These are phyloP conservation scores for Ophiocordyceps camponoti-floridani DNA, from an alignment of 2,329 filamentous ascomycete species.

Conservation along the genomic window DNA sequence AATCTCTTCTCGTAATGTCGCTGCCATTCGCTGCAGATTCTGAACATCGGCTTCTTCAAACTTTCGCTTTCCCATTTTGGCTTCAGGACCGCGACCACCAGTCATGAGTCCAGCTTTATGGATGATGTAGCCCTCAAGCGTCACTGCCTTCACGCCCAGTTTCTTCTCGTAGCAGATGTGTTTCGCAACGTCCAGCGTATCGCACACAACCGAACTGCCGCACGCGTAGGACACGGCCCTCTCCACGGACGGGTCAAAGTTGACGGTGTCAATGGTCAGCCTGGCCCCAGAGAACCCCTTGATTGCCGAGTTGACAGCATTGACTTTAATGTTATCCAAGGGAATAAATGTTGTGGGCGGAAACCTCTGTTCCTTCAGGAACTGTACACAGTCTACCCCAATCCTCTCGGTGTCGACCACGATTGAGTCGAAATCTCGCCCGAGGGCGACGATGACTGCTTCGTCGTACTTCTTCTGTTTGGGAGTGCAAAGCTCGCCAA, in stretches of 20 bases:
- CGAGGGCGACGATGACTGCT: slow-evolving; percentile 81
- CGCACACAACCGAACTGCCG: slow-evolving; percentile 86
- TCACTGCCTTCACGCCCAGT: slow-evolving; percentile 86
- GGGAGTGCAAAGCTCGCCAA: slow-evolving; percentile 83
- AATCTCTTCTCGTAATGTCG: slow-evolving; percentile 62
- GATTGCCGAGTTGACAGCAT: slow-evolving; percentile 72
- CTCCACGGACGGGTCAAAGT: slow-evolving; percentile 76
- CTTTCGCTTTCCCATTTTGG: slow-evolving; percentile 56
- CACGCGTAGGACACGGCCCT: slow-evolving; percentile 91
- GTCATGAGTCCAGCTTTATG: slow-evolving; percentile 96
- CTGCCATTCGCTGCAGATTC: slow-evolving; percentile 57
- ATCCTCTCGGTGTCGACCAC: slow-evolving; percentile 92
- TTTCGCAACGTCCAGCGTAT: slow-evolving; percentile 71
- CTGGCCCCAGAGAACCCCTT: slow-evolving; percentile 78
- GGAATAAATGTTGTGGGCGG: slow-evolving; percentile 89
- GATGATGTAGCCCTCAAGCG: slow-evolving; percentile 86
- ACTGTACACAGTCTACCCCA: slow-evolving; percentile 83
- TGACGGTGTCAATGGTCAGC: slow-evolving; percentile 87
- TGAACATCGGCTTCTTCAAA: slow-evolving; percentile 87
- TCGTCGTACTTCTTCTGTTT: slow-evolving; percentile 96
- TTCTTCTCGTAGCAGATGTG: slow-evolving; percentile 72
- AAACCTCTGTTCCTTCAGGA: slow-evolving; percentile 77
- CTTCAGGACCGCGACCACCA: slow-evolving; percentile 66
- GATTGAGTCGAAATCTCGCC: slow-evolving; percentile 83
- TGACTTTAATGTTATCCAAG: slow-evolving; percentile 92